Evolutionary conservation across 306 rosid genomes (phyloP).

Genomic region (Begonia peltatifolia): DNA sequence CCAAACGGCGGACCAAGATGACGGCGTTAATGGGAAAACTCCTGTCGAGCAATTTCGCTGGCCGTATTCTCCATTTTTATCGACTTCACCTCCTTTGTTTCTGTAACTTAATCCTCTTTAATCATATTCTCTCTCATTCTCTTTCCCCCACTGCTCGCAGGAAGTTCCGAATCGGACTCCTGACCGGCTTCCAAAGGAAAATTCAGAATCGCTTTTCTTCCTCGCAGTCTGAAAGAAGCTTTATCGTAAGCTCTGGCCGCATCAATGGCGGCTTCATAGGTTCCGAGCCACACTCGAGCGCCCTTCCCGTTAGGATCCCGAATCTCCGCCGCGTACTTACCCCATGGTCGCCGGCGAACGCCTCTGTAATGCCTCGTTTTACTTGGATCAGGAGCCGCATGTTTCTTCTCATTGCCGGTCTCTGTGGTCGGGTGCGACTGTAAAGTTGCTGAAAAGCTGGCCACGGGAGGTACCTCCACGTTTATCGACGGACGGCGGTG

Average conservation of each 20-base stretch:
- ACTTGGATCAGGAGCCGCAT: background rate
- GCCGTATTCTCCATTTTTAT: background rate
- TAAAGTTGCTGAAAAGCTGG: background rate
- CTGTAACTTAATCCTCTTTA: background rate
- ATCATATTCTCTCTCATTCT: conserved; percentile 6
- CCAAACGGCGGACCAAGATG: conserved; percentile 24
- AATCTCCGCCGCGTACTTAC: too few species aligned
- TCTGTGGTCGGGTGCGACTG: background rate
- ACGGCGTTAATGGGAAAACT: conserved; percentile 22
- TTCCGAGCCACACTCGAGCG: conserved; percentile 34
- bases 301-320: too few species aligned
- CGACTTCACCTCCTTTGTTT: background rate
- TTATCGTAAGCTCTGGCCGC: conserved; percentile 29
- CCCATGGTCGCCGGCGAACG: too few species aligned
- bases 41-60: background rate
- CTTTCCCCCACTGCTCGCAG: conserved; percentile 4
- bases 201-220: conserved; percentile 33
- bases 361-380: conserved; percentile 19
- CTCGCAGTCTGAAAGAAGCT: conserved; percentile 27
- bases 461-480: background rate
- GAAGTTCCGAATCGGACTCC: background rate
- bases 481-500: background rate
- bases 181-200: conserved; percentile 21
- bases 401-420: background rate
- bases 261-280: conserved; percentile 27